A percentile compares a stretch with the other conserved stretches of the same genome.
Conservation (phyloP, 495 filamentous ascomycete species). For the Penicillium soppii region DNA sequence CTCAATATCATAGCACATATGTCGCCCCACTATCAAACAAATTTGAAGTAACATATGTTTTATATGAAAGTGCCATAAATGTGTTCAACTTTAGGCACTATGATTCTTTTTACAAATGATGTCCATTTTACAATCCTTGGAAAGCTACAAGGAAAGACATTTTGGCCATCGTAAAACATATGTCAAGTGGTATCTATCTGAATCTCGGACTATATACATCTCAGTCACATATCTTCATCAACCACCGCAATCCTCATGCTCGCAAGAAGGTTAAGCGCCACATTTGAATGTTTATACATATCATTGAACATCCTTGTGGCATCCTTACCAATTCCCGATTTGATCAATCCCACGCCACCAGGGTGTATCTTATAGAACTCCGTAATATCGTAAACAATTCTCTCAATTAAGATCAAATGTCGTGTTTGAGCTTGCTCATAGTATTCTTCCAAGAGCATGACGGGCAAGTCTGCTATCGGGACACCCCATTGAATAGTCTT, state of each 20-base stretch:
- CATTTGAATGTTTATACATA: constrained; percentile 91
- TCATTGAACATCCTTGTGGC: constrained; percentile 97
- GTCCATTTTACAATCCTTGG: no score
- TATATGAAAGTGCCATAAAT: no score
- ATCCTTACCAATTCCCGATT: constrained; percentile 85
- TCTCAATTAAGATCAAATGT: constrained; percentile 77
- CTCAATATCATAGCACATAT: no score
- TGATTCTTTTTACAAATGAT: no score
- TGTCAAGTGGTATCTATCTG: background rate
- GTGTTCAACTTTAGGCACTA: no score
- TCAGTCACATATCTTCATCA: background rate
- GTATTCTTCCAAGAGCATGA: constrained; percentile 87
- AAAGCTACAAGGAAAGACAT: no score
- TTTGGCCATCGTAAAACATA: background rate
- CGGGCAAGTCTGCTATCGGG: constrained; percentile 10
- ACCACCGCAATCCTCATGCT: background rate
- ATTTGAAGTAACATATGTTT: no score
- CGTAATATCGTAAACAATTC: constrained; percentile 87
- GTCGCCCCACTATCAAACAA: no score
- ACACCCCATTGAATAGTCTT: constrained; percentile 79
- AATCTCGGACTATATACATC: no score
- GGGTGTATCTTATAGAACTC: constrained; percentile 93
- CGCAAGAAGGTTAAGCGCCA: constrained; percentile 62
- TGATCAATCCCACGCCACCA: constrained; percentile 88
- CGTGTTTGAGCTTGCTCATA: constrained; percentile 77